Evolutionary conservation across 306 rosid species (phyloP).

Genomic region (Pueraria montana): DNA sequence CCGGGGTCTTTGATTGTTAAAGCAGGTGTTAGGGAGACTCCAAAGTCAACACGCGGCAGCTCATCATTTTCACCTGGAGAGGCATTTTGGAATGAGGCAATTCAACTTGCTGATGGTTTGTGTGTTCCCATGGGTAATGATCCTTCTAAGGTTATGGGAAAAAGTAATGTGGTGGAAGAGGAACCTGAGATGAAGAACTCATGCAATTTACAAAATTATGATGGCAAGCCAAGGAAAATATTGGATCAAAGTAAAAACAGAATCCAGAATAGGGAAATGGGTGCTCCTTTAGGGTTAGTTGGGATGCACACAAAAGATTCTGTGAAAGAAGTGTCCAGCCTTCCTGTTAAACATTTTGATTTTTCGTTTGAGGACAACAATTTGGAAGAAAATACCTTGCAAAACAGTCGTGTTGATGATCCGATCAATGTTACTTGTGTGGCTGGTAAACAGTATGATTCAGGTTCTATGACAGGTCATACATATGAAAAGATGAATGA

Average conservation of each 20-base stretch:
- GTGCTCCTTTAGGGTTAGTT: constrained; percentile 51
- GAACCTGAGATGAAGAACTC: constrained; percentile 59
- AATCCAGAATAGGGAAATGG: constrained; percentile 46
- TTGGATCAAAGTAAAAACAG: constrained; percentile 57
- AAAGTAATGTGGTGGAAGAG: constrained; percentile 49
- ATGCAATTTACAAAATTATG: constrained; percentile 58
- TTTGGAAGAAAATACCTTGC: constrained; percentile 59
- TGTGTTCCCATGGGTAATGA: constrained; percentile 57
- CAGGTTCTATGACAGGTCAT: constrained; percentile 53
- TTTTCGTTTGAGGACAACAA: constrained; percentile 76
- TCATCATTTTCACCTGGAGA: constrained; percentile 95
- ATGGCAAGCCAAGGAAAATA: constrained; percentile 61
- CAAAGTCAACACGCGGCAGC: constrained; percentile 78
- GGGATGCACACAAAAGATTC: constrained; percentile 60
- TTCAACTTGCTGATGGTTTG: constrained; percentile 89
- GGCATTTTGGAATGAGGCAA: constrained; percentile 95
- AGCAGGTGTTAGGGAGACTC: constrained; percentile 64
- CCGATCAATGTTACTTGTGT: constrained; percentile 42
- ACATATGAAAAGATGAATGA: constrained; percentile 51
- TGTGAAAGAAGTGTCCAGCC: constrained; percentile 62
- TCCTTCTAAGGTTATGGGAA: constrained; percentile 57
- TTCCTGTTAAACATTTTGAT: constrained; percentile 95
- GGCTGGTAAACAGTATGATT: constrained; percentile 52
- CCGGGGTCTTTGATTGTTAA: constrained; percentile 77
- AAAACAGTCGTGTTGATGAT: constrained; percentile 45